Conservation (phyloP, 2,329 filamentous ascomycete genomes). For the Teratosphaeria pseudoeucalypti region DNA sequence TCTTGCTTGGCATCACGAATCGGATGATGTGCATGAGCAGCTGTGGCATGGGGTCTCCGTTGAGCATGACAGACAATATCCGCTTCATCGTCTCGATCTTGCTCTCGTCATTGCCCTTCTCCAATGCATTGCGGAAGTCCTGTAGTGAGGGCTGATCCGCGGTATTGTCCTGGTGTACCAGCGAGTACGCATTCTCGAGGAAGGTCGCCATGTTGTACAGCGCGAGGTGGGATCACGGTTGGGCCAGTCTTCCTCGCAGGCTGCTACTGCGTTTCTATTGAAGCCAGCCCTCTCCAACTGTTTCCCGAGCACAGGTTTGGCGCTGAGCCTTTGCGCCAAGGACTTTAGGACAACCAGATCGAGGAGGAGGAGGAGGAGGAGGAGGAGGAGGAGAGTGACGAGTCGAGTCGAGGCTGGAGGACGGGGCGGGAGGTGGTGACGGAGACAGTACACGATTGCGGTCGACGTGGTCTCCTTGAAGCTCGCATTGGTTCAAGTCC, state of each 20-base stretch:
- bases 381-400: background rate
- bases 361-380: background rate
- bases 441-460: background rate
- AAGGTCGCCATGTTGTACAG: constrained; percentile 76
- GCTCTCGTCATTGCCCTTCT: constrained; percentile 30
- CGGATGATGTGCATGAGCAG: constrained; percentile 99
- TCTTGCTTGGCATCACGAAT: constrained; percentile 98
- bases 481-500: background rate
- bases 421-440: background rate
- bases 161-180: constrained; percentile 96
- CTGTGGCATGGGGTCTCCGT: constrained; percentile 89
- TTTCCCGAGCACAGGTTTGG: background rate
- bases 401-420: background rate
- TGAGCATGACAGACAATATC: constrained; percentile 94
- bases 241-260: constrained; percentile 20
- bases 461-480: background rate
- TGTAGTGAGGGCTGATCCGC: constrained; percentile 83
- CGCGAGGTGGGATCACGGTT: constrained; percentile 7
- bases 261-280: constrained; percentile 9
- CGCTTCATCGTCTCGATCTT: constrained; percentile 61
- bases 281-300: constrained; percentile 16
- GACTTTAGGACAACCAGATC: background rate
- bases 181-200: constrained; percentile 86
- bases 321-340: background rate
- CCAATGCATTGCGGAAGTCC: constrained; percentile 63